Evolutionary conservation across 805 yeast species (phyloP).

Genomic region (Candida berthetii): DNA sequence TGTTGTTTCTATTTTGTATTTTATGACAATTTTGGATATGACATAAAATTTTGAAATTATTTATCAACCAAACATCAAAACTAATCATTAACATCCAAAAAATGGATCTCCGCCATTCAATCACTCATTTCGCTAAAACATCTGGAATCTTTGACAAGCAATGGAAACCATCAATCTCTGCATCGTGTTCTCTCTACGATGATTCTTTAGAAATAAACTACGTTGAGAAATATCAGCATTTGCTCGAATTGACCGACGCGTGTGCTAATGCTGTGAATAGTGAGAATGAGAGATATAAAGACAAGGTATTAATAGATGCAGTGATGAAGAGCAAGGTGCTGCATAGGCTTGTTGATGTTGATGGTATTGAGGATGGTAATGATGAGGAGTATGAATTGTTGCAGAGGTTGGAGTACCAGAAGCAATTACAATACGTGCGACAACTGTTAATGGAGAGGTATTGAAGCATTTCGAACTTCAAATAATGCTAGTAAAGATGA

Average conservation of each 20-base stretch:
- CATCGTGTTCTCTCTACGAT: neutral
- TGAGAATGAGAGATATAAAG: too few species aligned
- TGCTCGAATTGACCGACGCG: neutral
- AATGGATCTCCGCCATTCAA: neutral
- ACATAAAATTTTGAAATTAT: too few species aligned
- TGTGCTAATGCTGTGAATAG: neutral
- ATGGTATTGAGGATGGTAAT: neutral
- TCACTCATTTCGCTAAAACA: neutral
- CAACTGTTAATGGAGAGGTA: neutral
- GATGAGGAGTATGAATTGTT: too few species aligned
- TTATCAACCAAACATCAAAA: neutral
- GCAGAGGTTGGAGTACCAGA: neutral
- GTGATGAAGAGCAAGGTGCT: neutral
- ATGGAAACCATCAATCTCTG: neutral
- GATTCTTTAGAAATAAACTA: neutral
- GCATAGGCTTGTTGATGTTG: neutral
- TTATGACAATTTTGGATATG: too few species aligned
- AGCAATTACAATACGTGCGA: conserved; percentile 1
- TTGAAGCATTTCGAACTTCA: too few species aligned
- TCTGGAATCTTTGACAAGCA: neutral
- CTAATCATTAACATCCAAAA: too few species aligned
- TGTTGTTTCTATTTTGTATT: neutral
- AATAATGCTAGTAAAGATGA: too few species aligned
- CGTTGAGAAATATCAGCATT: neutral
- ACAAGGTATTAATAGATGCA: neutral